Percentiles rank a stretch among this genome's conserved stretches.
These are phyloP conservation scores for Populus alba DNA, from an alignment of 345 rosid species.

Conservation along the genomic window DNA sequence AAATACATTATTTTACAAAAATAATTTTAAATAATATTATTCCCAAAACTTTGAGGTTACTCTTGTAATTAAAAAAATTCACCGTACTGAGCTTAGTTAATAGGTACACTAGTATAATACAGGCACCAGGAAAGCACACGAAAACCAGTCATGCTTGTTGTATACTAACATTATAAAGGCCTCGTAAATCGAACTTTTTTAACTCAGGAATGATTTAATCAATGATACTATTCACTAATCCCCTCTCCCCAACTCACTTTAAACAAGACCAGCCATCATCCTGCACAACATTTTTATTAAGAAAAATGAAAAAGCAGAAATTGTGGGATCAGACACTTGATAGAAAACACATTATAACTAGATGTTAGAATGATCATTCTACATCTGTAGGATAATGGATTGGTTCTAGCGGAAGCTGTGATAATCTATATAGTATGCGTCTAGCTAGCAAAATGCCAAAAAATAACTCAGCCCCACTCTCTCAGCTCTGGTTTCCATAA, in stretches of 20 bases:
- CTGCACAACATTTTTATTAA: too few species aligned
- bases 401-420: too few species aligned
- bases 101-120: not conserved
- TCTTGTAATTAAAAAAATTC: too few species aligned
- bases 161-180: not conserved
- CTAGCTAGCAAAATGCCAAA: slow-evolving; percentile 6
- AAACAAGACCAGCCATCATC: not conserved
- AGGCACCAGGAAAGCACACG: not conserved
- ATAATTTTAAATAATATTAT: too few species aligned
- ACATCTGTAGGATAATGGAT: not conserved
- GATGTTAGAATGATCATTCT: not conserved
- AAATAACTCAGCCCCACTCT: slow-evolving; percentile 8
- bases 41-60: too few species aligned
- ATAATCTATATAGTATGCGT: not conserved
- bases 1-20: too few species aligned
- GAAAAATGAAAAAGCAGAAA: too few species aligned
- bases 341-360: too few species aligned
- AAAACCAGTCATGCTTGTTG: not conserved
- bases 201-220: not conserved
- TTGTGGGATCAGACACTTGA: too few species aligned
- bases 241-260: not conserved
- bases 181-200: not conserved
- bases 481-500: not conserved
- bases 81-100: too few species aligned
- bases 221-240: slow-evolving; percentile 8